Percentiles rank a stretch among this genome's conserved stretches.
Conservation (phyloP, 2,329 filamentous ascomycete species). For the Aspergillus ustus region DNA sequence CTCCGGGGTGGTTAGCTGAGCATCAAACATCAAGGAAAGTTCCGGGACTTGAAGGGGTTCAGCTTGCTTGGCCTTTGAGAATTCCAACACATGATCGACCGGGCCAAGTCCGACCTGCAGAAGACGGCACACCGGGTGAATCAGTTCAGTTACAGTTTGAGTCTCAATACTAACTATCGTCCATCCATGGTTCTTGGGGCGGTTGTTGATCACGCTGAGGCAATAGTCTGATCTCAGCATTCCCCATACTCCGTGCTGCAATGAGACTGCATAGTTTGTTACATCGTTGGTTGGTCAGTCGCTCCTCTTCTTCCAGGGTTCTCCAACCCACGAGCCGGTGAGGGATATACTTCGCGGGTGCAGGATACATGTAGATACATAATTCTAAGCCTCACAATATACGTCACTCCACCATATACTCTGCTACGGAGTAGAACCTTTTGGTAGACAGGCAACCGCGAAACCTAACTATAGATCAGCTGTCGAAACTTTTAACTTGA, state of each 20-base stretch:
- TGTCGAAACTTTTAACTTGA: not conserved
- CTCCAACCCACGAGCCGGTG: not conserved
- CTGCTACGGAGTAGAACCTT: not conserved
- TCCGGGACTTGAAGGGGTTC: not conserved
- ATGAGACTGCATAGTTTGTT: not conserved
- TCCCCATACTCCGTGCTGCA: not conserved
- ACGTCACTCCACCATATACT: not conserved
- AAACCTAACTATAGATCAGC: not conserved
- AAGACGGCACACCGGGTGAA: not conserved
- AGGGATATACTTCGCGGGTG: not conserved
- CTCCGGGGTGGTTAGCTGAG: not conserved
- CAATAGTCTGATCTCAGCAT: not conserved
- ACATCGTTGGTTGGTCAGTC: not conserved
- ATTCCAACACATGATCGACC: not conserved
- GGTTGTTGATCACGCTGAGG: not conserved
- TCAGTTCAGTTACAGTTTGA: no score
- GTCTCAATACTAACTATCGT: not conserved
- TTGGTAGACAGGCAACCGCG: not conserved
- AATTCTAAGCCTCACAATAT: not conserved
- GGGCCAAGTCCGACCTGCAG: slow-evolving; percentile 1
- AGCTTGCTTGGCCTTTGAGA: not conserved
- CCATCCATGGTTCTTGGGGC: not conserved
- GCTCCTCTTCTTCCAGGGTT: not conserved
- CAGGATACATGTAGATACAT: not conserved
- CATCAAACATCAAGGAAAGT: not conserved